phyloP scores from a whole-genome alignment of 768 basidiomycete genomes.

The Leccinum uliginosum region DNA sequence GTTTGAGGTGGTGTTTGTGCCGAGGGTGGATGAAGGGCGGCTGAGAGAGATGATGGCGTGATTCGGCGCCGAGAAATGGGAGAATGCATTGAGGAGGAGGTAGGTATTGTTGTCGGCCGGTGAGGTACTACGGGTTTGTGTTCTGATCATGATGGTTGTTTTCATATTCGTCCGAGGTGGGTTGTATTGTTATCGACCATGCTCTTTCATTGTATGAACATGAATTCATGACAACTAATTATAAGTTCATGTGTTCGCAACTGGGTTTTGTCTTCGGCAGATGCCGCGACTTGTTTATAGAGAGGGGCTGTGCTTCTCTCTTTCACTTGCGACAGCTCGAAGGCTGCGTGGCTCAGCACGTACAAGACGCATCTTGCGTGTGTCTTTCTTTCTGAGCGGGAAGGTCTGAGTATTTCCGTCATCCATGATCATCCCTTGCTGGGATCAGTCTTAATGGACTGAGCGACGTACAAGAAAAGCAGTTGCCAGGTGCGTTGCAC shows the following conservation, averaged over 20 bases:
- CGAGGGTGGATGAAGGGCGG: constrained; percentile 28
- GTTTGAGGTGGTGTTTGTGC: constrained; percentile 53
- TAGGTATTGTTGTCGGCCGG: background rate
- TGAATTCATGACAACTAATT: too few relatives aligned
- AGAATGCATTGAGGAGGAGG: background rate
- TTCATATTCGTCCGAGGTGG: background rate
- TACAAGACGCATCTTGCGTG: constrained; percentile 13
- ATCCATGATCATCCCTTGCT: constrained; percentile 27
- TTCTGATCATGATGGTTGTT: background rate
- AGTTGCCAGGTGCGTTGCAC: constrained; percentile 6
- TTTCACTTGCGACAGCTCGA: constrained; percentile 21
- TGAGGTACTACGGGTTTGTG: background rate
- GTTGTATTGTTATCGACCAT: background rate
- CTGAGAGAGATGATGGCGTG: constrained; percentile 15
- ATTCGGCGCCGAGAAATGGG: background rate
- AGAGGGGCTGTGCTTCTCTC: background rate
- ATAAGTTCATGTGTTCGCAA: too few relatives aligned
- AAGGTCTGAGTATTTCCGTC: constrained; percentile 32
- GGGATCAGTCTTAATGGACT: constrained; percentile 24
- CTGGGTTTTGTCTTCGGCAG: too few relatives aligned
- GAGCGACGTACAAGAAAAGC: constrained; percentile 30
- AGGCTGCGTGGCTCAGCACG: constrained; percentile 28
- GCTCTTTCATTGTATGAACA: too few relatives aligned
- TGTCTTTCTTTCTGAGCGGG: constrained; percentile 28
- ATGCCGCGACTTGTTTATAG: background rate